Base-by-base conservation (phyloP, 768 basidiomycete genomes). In the Tricholoma furcatifolium region DNA sequence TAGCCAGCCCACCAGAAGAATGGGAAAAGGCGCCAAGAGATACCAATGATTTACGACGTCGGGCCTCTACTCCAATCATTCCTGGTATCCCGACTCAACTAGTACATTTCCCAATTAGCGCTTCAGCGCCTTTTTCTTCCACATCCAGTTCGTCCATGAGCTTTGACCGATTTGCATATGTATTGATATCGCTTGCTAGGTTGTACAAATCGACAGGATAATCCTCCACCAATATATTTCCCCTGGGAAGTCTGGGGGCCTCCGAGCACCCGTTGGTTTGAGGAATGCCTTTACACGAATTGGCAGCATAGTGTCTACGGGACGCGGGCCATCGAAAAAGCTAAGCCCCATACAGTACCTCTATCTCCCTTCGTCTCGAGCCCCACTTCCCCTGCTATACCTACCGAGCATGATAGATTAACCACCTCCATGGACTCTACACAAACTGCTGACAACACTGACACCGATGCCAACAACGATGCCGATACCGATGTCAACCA, bases 231-330 rank as follows among this genome's bases (percentile, higher is more conserved):
- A 15, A 7, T 47, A 9, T 21, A 55, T 12, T 46, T 59, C 24
- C 51, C 75, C 3, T 82, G 80, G 79, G 69, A 74, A 6, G 65
- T 67, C 17, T 82, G 81, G 81, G 81, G 80, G 11, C 77, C 78
- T 2, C 61, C 64, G 31, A 74, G 68, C 57, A 81, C 80, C 8
- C 74, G 80, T 10, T 82, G 81, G 80, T 82, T 82, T 56, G 69
- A 72, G 49, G 78, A 80, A 57, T 67, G 67, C 43, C 60, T 77
- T 39, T 75, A 70, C 60, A 78, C 76, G 5, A 78, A 83, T 59
- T 81, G 79, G 80, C 78, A 82, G 61, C 76, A 80, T 57, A 76
- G 79, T 17, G 69, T 80, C 24, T 78, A 78, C 57, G 81, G 81
- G 6, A 64, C 77, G 51, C 67, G 79, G 20, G 76, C 80, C 6